phyloP scores from a whole-genome alignment of 1,284 basidiomycete genomes.

The Irpex lacteus region DNA sequence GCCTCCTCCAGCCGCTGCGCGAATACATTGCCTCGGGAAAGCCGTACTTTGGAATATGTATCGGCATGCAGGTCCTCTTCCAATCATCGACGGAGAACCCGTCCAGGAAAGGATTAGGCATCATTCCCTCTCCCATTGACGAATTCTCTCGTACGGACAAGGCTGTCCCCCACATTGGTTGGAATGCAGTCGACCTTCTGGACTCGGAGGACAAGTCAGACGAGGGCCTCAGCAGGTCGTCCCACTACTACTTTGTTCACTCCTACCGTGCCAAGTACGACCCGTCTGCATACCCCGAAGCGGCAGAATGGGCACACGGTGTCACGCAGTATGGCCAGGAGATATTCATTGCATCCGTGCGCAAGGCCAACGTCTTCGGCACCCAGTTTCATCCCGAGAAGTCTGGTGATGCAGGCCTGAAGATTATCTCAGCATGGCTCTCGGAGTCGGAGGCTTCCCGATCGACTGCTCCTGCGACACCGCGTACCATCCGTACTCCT shows the following conservation, averaged over 20 bases:
- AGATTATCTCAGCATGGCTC: conserved; percentile 84
- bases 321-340: conserved; percentile 94
- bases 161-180: conserved; percentile 97
- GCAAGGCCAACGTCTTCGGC: conserved; percentile 86
- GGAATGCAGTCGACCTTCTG: conserved; percentile 76
- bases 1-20: conserved; percentile 79
- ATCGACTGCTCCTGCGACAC: conserved; percentile 27
- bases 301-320: conserved; percentile 78
- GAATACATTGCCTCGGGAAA: conserved; percentile 86
- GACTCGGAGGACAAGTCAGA: conserved; percentile 39
- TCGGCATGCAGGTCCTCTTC: conserved; percentile 97
- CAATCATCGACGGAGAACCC: conserved; percentile 78
- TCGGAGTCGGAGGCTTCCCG: conserved; percentile 47
- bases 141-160: conserved; percentile 72
- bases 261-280: conserved; percentile 86
- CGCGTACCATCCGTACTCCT: conserved; percentile 36
- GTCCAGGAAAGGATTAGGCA: conserved; percentile 58
- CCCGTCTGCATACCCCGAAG: conserved; percentile 46
- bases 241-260: conserved; percentile 96
- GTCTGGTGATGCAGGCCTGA: conserved; percentile 88
- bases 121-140: conserved; percentile 70
- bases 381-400: conserved; percentile 99
- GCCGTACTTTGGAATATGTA: conserved; percentile 98
- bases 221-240: conserved; percentile 44
- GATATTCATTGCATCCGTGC: conserved; percentile 86